Base-by-base conservation (phyloP, 441 rosid genomes). In the Populus hybrid region DNA sequence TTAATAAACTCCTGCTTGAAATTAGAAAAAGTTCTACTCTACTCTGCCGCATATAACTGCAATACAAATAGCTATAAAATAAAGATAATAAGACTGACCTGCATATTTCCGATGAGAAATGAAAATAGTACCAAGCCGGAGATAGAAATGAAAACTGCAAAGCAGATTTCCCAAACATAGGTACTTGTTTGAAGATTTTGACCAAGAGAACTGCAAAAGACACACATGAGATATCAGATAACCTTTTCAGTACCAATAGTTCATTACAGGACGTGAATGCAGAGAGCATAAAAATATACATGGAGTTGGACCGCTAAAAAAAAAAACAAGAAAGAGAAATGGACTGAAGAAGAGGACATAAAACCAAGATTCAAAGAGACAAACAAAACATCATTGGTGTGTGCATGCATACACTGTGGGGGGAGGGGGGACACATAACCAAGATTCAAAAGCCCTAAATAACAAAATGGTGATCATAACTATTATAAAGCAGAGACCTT, bases 31-130 rank as follows among this genome's bases (percentile, higher is more conserved):
- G 14, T 11, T 50, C n/a, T 18, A 67, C 30, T 68, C 24, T 54
- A 36, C 32, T 68, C 24, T 69, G 36, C n/a, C 8, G 2, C 18
- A 30, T 54, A 63, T 70, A n/a, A 74, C 21, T 64, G 30, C 54
- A 63, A 65, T 23, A 20, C 28, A 4, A 78, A 21, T 18, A 74
- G 69, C 16, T 24, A 42, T 30, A 64, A 18, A 26, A 32, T 28
- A 67, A 54, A 38, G 24, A 23, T 69, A 80, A 72, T 36, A 26
- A 40, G 40, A 87, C 86, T 12, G 71, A 90, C 97, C 98, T 92
- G 97, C 96, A 95, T 91, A 80, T 91, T 95, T 79, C 95, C 97
- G 3, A 95, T 93, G 75, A 95, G 92, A 81, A 92, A 85, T 1
- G 95, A 89, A 81, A 91, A 92, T 23, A 95, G 78, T 26, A 93